Base-by-base conservation (phyloP, 2,329 filamentous ascomycete genomes). In the Fusarium sacchari region DNA sequence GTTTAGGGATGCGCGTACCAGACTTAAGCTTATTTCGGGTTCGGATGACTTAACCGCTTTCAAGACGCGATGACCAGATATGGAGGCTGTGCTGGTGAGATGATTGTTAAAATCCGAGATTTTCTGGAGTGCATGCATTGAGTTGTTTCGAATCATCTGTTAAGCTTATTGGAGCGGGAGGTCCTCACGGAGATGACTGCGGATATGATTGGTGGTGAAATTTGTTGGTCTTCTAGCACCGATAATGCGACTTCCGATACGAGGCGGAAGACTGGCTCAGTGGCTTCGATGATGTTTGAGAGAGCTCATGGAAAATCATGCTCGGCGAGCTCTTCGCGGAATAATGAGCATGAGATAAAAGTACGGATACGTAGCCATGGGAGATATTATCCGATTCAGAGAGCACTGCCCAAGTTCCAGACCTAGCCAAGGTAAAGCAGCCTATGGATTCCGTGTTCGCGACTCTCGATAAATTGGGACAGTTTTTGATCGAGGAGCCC, bases 1-100 rank as follows among this genome's bases (percentile, higher is more conserved):
- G 32, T 39, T 37, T 37, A 53, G 34, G 24, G 24, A 53, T 53
- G 34, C 50, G 50, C 50, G 50, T 53, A 53, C 22, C 7, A 18
- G 14, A 39, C 18, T 53, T 39, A 53, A 53, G 50, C 50, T 53
- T 53, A 53, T 39, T 53, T 53, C 50, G 50, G 14, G 50, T 53
- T 22, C 50, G 50, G 50, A 18, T 17, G 24, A n/a, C 14, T 39
- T 53, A 18, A 53, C 50, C 24, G 24, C 50, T 53, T 53, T 39
- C 5, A 39, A 53, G 34, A 28, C 2, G 4, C 28, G 0, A 39
- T 7, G 24, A 1, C 50, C 50, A 34, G 50, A 26, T 14, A 36
- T 17, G 32, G 7, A 53, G 49, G 32, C 49, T 12, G 4, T 37
- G 32, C 14, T 18, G 43, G 17, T 44, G 43, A 26, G 17, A 28